Percentiles rank a stretch among this genome's conserved stretches.
phyloP scores from a whole-genome alignment of 2,329 filamentous ascomycete species.

The Dichotomopilus funicola region DNA sequence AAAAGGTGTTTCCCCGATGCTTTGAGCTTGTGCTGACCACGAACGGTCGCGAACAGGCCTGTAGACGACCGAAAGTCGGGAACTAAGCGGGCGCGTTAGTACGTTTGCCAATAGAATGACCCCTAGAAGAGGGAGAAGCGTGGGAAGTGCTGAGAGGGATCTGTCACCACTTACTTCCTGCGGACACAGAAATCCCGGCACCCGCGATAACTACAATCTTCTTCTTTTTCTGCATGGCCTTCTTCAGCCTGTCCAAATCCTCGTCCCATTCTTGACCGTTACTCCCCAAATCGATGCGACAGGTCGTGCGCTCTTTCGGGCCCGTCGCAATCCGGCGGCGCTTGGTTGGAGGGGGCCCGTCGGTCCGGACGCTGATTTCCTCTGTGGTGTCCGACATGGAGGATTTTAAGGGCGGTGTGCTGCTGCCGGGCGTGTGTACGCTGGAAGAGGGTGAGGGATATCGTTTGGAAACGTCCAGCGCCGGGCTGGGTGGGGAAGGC shows the following conservation, averaged over 20 bases:
- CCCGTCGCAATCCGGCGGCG: conserved; percentile 59
- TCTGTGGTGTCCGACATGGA: conserved; percentile 30
- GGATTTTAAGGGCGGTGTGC: conserved; percentile 45
- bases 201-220: conserved; percentile 97
- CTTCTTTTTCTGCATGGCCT: conserved; percentile 76
- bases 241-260: conserved; percentile 65
- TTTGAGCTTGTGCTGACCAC: conserved; percentile 83
- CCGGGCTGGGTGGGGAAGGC: conserved; percentile 44
- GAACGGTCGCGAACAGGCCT: conserved; percentile 80
- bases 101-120: conserved; percentile 18
- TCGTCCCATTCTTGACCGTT: conserved; percentile 44
- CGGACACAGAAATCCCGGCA: conserved; percentile 93
- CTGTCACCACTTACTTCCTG: conserved; percentile 61
- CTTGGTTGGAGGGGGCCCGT: conserved; percentile 66
- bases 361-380: conserved; percentile 38
- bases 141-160: too few species aligned
- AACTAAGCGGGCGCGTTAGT: conserved; percentile 42
- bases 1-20: conserved; percentile 93
- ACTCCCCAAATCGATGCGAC: conserved; percentile 65
- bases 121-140: conserved; percentile 4
- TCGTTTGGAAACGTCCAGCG: conserved; percentile 36
- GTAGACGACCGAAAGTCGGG: conserved; percentile 92
- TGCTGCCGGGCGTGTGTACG: conserved; percentile 40
- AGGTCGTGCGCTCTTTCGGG: conserved; percentile 63
- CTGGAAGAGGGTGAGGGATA: conserved; percentile 49